phyloP scores from a whole-genome alignment of 139 green algal species.

The Chlorella sp. region DNA sequence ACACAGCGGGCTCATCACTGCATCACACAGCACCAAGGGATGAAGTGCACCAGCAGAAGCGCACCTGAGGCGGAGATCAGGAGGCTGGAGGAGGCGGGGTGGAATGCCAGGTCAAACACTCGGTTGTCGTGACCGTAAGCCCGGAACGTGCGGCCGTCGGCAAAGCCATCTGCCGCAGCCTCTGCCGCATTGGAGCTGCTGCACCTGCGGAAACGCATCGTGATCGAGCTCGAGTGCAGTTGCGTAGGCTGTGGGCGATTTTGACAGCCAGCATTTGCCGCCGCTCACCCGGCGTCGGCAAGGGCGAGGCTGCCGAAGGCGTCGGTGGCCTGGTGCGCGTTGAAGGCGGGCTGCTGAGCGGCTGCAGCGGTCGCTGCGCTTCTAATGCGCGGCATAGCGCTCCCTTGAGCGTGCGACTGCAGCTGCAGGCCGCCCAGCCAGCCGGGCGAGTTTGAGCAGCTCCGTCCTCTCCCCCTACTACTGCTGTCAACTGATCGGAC shows the following conservation, averaged over 20 bases:
- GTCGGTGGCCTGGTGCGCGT: background rate
- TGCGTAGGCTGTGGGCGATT: no score
- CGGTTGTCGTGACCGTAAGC: conserved; percentile 20
- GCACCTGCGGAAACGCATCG: background rate
- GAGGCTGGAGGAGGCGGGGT: background rate
- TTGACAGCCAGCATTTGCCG: no score
- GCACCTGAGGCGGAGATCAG: conserved; percentile 22
- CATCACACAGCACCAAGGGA: no score
- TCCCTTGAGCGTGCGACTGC: no score
- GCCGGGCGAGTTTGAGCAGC: no score
- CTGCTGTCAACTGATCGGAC: no score
- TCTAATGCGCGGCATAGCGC: conserved; percentile 14
- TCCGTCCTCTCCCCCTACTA: no score
- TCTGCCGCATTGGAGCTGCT: background rate
- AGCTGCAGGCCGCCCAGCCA: no score
- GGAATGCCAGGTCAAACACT: conserved; percentile 28
- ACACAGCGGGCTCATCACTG: no score
- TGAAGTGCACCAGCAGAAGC: no score
- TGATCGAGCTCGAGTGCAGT: no score
- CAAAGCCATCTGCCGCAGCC: conserved; percentile 4
- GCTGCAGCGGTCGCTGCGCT: background rate
- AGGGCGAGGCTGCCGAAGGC: background rate
- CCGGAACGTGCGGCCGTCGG: background rate
- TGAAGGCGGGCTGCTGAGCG: background rate
- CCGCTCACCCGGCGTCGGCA: background rate